Percentiles rank a stretch among this genome's conserved stretches.
These are phyloP conservation scores for Umbellularia californica DNA, from an alignment of 164 flowering plant species.

Conservation along the genomic window DNA sequence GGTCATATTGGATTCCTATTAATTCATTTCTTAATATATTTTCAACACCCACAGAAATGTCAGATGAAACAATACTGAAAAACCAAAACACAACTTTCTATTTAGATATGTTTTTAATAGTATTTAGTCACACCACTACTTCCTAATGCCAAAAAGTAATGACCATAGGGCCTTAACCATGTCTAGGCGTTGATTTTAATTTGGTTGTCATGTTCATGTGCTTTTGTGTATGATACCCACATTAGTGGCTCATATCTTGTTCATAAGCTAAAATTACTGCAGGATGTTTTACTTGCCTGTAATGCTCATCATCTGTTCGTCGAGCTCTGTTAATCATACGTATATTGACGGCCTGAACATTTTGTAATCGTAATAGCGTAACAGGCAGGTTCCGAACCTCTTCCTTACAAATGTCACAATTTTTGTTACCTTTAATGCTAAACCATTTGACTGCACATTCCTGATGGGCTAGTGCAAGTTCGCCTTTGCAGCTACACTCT, in stretches of 20 bases:
- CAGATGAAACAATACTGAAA: no score
- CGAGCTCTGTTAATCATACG: conserved; percentile 25
- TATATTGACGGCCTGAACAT: conserved; percentile 22
- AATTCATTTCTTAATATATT: no score
- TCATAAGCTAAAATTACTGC: neutral
- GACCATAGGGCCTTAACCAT: neutral
- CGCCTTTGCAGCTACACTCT: conserved; percentile 99
- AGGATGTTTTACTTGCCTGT: conserved; percentile 48
- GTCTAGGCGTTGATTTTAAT: neutral
- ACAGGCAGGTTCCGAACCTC: conserved; percentile 87
- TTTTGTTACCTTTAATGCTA: conserved; percentile 87
- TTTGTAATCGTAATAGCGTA: conserved; percentile 73
- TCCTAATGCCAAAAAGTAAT: no score
- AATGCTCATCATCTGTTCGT: conserved; percentile 32
- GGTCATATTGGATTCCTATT: no score
- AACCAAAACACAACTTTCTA: no score
- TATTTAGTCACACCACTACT: no score
- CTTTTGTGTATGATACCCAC: neutral
- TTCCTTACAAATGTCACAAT: conserved; percentile 87
- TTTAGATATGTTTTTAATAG: no score
- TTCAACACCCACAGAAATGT: no score
- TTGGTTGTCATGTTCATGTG: neutral
- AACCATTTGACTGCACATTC: conserved; percentile 99
- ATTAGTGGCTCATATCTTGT: neutral
- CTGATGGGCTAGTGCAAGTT: conserved; percentile 90